phyloP scores from a whole-genome alignment of 257 asterid species.

The Nicotiana otophora region DNA sequence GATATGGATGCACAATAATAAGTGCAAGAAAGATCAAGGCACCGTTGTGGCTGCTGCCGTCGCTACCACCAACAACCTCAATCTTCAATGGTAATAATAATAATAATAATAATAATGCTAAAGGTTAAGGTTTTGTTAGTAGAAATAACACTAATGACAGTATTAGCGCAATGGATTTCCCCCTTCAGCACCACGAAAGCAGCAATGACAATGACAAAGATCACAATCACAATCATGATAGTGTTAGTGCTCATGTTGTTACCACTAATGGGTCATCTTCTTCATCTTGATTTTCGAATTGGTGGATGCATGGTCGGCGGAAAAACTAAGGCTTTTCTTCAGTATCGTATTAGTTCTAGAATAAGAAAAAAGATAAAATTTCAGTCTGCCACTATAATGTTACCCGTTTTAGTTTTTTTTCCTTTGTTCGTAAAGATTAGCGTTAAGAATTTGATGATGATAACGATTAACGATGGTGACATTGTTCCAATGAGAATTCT shows the following conservation, averaged over 20 bases:
- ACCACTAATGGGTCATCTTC: slow-evolving; percentile 55
- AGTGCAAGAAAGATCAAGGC: slow-evolving; percentile 19
- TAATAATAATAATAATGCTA: no score
- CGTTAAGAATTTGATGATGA: slow-evolving; percentile 2
- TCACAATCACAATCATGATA: slow-evolving; percentile 14
- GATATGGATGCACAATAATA: slow-evolving; percentile 42
- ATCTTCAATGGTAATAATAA: no score
- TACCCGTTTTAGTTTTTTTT: slow-evolving; percentile 16
- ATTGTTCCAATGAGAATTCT: slow-evolving; percentile 11
- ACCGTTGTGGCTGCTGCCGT: neutral
- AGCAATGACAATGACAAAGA: slow-evolving; percentile 28
- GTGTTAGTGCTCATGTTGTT: slow-evolving; percentile 20
- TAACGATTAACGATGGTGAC: slow-evolving; percentile 2
- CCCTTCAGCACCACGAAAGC: slow-evolving; percentile 23
- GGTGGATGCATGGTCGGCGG: neutral
- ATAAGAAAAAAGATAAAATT: neutral
- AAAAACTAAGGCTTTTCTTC: slow-evolving; percentile 22
- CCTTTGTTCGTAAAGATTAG: neutral
- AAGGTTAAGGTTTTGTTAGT: no score
- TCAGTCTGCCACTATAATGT: slow-evolving; percentile 15
- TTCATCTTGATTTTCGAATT: slow-evolving; percentile 38
- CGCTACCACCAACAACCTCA: neutral
- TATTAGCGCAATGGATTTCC: slow-evolving; percentile 7
- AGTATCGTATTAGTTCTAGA: neutral
- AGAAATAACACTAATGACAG: no score